These are phyloP conservation scores for Sporobolomyces pararoseus DNA, from an alignment of 768 basidiomycete genomes.

Conservation along the genomic window DNA sequence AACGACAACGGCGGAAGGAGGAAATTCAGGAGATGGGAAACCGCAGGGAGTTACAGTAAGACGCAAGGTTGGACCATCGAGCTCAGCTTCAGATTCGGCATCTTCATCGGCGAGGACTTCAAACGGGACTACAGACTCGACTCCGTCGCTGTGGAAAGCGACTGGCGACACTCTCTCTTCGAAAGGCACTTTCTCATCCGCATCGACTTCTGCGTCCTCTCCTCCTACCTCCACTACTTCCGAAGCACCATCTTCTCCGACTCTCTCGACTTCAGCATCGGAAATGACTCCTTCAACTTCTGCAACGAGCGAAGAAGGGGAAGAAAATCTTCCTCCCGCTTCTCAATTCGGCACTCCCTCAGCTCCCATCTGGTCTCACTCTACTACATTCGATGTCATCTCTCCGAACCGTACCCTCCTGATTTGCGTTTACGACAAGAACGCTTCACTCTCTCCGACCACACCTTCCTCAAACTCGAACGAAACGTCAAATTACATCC, in stretches of 20 bases:
- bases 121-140: slow-evolving; percentile 15
- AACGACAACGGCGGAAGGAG: slow-evolving; percentile 3
- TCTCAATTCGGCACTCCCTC: slow-evolving; percentile 32
- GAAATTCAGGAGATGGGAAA: background rate
- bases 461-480: slow-evolving; percentile 57
- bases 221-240: background rate
- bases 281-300: background rate
- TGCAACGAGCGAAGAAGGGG: background rate
- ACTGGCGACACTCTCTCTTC: slow-evolving; percentile 9
- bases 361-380: slow-evolving; percentile 88
- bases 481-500: background rate
- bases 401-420: slow-evolving; percentile 28
- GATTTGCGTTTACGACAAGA: slow-evolving; percentile 62
- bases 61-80: slow-evolving; percentile 3
- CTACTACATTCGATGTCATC: slow-evolving; percentile 68
- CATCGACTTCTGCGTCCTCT: background rate
- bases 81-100: background rate
- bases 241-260: background rate
- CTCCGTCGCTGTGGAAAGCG: slow-evolving; percentile 8
- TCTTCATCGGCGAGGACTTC: slow-evolving; percentile 10
- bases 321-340: slow-evolving; percentile 22
- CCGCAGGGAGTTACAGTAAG: slow-evolving; percentile 10
- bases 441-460: slow-evolving; percentile 54
- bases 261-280: background rate
- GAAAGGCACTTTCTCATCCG: slow-evolving; percentile 11